Conservation (phyloP, 2,329 filamentous ascomycete species). For the Rhynchosporium secalis region DNA sequence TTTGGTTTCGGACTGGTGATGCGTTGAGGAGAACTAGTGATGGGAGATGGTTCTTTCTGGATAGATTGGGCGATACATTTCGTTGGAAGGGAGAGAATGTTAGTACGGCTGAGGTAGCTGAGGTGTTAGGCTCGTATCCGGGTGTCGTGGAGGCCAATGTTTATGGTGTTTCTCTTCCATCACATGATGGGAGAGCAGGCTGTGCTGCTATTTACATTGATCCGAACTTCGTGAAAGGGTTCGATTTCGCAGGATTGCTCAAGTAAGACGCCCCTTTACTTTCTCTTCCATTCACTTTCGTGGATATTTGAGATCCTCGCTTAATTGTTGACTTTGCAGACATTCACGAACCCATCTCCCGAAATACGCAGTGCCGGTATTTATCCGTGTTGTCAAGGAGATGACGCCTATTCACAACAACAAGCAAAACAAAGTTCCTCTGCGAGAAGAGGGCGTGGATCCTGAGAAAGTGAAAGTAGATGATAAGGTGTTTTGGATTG, state of each 20-base stretch:
- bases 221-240: slow-evolving; percentile 47
- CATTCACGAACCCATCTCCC: slow-evolving; percentile 62
- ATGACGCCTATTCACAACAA: slow-evolving; percentile 70
- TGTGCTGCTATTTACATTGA: slow-evolving; percentile 63
- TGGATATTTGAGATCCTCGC: not conserved
- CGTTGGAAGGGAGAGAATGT: slow-evolving; percentile 74
- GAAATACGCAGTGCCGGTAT: slow-evolving; percentile 73
- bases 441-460: slow-evolving; percentile 67
- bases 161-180: slow-evolving; percentile 65
- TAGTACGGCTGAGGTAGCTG: slow-evolving; percentile 65
- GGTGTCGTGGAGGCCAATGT: slow-evolving; percentile 67
- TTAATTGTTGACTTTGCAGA: slow-evolving; percentile 31
- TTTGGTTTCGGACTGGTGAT: slow-evolving; percentile 69
- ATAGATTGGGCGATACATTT: slow-evolving; percentile 72
- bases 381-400: slow-evolving; percentile 61
- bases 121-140: slow-evolving; percentile 59
- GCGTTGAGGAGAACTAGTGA: slow-evolving; percentile 61
- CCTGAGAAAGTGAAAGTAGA: slow-evolving; percentile 47
- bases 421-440: slow-evolving; percentile 75
- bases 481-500: slow-evolving; percentile 56
- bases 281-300: not conserved
- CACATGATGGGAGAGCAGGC: slow-evolving; percentile 68
- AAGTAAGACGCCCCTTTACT: slow-evolving; percentile 40
- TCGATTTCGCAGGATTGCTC: slow-evolving; percentile 62
- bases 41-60: slow-evolving; percentile 69